phyloP scores from a whole-genome alignment of 2,329 filamentous ascomycete species.

The Orbilia brochopaga region DNA sequence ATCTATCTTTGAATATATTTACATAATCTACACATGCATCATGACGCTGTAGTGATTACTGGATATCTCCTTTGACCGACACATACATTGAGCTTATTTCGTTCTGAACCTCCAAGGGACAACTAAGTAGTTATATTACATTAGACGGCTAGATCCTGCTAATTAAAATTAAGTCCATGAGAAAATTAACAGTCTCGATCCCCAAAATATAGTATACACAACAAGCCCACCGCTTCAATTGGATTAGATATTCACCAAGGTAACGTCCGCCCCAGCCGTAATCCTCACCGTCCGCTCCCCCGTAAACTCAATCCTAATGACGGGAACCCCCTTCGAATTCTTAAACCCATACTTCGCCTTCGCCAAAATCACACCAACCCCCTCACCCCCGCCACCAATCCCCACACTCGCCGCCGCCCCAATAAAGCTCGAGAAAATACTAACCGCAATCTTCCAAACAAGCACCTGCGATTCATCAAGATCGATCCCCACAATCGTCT shows the following conservation, averaged over 20 bases:
- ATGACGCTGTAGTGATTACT: too few species aligned
- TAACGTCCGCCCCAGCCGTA: conserved; percentile 50
- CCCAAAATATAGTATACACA: too few species aligned
- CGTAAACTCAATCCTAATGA: conserved; percentile 50
- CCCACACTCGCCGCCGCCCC: conserved; percentile 49
- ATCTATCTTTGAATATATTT: neutral
- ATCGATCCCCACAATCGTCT: conserved; percentile 52
- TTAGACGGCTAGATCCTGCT: too few species aligned
- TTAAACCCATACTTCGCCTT: conserved; percentile 50
- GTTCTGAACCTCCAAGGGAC: too few species aligned
- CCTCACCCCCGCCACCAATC: conserved; percentile 45
- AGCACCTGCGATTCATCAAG: conserved; percentile 50
- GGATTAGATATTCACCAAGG: conserved; percentile 36
- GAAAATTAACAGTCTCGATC: too few species aligned
- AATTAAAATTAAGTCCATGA: too few species aligned
- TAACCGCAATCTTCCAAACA: conserved; percentile 53
- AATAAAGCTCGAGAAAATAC: conserved; percentile 54
- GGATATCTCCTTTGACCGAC: too few species aligned
- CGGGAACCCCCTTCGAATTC: conserved; percentile 51
- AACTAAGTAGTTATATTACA: too few species aligned
- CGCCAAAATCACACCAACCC: conserved; percentile 48
- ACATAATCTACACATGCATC: too few species aligned
- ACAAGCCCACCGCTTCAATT: too few species aligned
- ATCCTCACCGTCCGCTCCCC: conserved; percentile 53
- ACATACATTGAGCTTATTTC: too few species aligned